Base-by-base conservation (phyloP, 2,329 filamentous ascomycete species). In the Cladobotryum protrusum region DNA sequence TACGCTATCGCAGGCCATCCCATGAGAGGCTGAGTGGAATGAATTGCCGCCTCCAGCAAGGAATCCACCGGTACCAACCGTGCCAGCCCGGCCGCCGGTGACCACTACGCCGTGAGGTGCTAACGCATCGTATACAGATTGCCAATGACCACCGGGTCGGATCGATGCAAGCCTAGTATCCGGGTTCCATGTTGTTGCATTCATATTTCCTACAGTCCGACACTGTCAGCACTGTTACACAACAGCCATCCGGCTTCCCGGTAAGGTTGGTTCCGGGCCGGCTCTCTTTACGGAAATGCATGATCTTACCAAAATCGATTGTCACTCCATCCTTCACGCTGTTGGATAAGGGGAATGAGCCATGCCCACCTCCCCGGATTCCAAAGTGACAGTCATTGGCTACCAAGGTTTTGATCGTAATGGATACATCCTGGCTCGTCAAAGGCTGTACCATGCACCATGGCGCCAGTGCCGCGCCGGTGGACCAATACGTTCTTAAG, bases 1-100 rank as follows among this genome's bases (percentile, higher is more conserved):
- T 12, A 76, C 67, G 8, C 67, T 72, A 58, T 78, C 74, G 53
- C 72, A 75, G 8, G 65, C 71, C 57, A 61, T 59, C 33, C 59
- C 59, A 47, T 61, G 59, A 20, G 59, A 61, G 2, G 56, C 65
- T 4, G 61, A 64, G 44, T 68, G 61, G 49, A 65, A 71, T 2
- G 66, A 68, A 48, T 65, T 65, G 18, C 68, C 68, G 19, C 69
- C 69, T 1, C 67, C 67, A 0, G 61, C 59, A 2, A 66, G 48
- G 18, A 67, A 67, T 3, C 67, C 67, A 9, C 64, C 65, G 4
- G 63, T 57, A 5, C 67, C 67, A n/a, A 70, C 65, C 7, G 61
- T 63, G 20, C 66, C 66, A 5, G 62, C 65, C 4, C 67, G 63
- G 1, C 66, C 67, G 42, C 67, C 67, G 7, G 65, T 60, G 11